These are phyloP conservation scores for Sporothrix luriei DNA, from an alignment of 2,329 filamentous ascomycete genomes.

Conservation along the genomic window DNA sequence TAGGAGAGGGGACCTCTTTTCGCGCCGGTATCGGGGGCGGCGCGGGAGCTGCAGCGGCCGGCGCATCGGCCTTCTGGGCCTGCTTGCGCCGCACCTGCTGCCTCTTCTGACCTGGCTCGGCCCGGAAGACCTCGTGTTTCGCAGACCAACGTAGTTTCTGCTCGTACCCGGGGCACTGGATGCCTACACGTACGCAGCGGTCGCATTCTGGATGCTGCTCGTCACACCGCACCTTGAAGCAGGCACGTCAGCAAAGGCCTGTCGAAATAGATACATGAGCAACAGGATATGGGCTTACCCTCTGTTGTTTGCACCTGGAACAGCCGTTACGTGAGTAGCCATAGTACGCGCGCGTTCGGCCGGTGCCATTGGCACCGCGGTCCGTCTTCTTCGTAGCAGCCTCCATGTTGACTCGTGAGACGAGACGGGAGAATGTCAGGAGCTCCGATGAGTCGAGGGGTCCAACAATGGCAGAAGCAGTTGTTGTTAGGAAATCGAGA, in stretches of 20 bases:
- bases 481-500: constrained; percentile 16
- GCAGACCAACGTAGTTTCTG: constrained; percentile 52
- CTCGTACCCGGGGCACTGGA: constrained; percentile 51
- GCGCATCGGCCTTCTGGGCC: neutral
- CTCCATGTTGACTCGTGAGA: constrained; percentile 17
- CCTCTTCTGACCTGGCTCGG: constrained; percentile 20
- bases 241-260: neutral
- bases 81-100: constrained; percentile 22
- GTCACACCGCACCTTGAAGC: constrained; percentile 35
- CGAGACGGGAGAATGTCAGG: neutral
- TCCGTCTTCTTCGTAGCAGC: constrained; percentile 20
- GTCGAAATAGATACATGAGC: neutral
- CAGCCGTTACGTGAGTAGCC: constrained; percentile 37
- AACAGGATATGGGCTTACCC: constrained; percentile 27
- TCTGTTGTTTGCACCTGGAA: constrained; percentile 36
- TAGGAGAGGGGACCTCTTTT: neutral
- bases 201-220: constrained; percentile 42
- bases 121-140: constrained; percentile 49
- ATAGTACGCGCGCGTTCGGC: constrained; percentile 32
- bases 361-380: constrained; percentile 23
- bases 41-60: neutral
- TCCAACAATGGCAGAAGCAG: constrained; percentile 11
- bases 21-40: neutral
- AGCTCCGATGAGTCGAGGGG: neutral
- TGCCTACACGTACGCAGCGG: constrained; percentile 48